A percentile compares a stretch with the other conserved stretches of the same genome.
phyloP scores from a whole-genome alignment of 202 grass and related monocot species.

The Cymbopogon flexuosus region DNA sequence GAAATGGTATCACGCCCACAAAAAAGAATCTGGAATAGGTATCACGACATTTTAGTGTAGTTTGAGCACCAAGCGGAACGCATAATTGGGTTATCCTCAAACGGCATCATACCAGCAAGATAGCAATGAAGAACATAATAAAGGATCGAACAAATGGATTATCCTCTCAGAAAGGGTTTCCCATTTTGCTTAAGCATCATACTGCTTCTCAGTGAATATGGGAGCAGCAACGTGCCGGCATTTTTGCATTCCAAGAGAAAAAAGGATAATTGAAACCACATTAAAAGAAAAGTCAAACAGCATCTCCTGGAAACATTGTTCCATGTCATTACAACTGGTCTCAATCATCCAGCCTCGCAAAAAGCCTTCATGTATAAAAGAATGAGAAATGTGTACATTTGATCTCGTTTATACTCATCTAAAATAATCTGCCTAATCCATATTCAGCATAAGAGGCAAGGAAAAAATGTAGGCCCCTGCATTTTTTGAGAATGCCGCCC shows the following conservation, averaged over 20 bases:
- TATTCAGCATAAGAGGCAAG: constrained; percentile 28
- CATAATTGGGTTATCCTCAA: background rate
- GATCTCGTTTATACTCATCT: constrained; percentile 22
- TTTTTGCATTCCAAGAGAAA: background rate
- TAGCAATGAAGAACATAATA: background rate
- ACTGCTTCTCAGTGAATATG: background rate
- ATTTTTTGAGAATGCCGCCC: constrained; percentile 29
- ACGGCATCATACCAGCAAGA: background rate
- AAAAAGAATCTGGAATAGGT: background rate
- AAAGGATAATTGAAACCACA: background rate
- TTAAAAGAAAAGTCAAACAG: constrained; percentile 20
- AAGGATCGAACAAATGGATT: background rate
- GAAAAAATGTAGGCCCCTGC: constrained; percentile 24
- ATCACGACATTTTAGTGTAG: background rate
- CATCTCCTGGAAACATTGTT: constrained; percentile 21
- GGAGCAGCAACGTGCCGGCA: background rate
- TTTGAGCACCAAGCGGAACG: background rate
- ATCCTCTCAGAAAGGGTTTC: background rate
- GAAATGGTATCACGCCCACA: background rate
- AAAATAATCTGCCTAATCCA: constrained; percentile 41
- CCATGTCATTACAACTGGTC: constrained; percentile 19
- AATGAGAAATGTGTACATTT: constrained; percentile 34
- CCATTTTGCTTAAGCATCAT: background rate
- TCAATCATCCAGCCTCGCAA: background rate
- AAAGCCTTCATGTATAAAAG: constrained; percentile 25